A percentile compares a stretch with the other conserved stretches of the same genome.
Conservation (phyloP, 106 monocot species). For the Dioscorea alata region DNA sequence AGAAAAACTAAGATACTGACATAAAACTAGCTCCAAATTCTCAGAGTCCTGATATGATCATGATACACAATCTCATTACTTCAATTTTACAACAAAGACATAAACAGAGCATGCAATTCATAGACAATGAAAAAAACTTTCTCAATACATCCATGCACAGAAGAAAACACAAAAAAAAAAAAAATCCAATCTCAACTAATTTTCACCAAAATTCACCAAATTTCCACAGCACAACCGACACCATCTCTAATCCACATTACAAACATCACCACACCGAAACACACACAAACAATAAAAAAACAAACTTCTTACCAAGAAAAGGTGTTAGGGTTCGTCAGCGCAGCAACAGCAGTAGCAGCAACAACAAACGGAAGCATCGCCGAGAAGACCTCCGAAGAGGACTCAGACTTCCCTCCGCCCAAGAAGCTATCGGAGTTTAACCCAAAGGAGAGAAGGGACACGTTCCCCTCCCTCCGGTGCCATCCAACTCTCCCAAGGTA, state of each 20-base stretch:
- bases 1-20: no score
- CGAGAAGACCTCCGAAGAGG: slow-evolving; percentile 43
- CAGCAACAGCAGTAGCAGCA: slow-evolving; percentile 75
- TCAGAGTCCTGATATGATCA: no score
- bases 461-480: slow-evolving; percentile 43
- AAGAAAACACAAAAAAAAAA: no score
- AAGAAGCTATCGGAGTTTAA: neutral
- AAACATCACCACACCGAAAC: neutral
- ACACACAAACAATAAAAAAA: neutral
- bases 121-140: no score
- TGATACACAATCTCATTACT: no score
- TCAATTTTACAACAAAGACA: no score
- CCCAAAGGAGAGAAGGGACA: slow-evolving; percentile 38
- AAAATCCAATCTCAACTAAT: no score
- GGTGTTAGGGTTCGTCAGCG: slow-evolving; percentile 69
- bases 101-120: no score
- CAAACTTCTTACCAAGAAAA: slow-evolving; percentile 72
- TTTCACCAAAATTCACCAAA: no score
- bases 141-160: no score
- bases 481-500: slow-evolving; percentile 54
- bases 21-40: no score
- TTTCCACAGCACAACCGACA: no score
- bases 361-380: slow-evolving; percentile 86
- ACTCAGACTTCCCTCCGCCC: neutral
- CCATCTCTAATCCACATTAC: neutral